A percentile compares a stretch with the other conserved stretches of the same genome.
phyloP scores from a whole-genome alignment of 306 rosid genomes.

The Cicer cuneatum region DNA sequence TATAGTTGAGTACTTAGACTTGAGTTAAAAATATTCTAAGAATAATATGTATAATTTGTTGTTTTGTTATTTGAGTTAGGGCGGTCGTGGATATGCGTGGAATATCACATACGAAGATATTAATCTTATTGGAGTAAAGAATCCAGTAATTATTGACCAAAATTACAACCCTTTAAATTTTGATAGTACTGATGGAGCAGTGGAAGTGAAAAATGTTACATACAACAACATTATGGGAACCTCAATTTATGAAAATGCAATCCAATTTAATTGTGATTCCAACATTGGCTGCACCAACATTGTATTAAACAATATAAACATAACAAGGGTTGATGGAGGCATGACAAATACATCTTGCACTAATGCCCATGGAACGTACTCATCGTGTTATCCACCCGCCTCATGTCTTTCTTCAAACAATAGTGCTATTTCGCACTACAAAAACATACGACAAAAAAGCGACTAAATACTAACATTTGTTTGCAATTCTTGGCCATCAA shows the following conservation, averaged over 20 bases:
- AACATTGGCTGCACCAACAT: slow-evolving; percentile 41
- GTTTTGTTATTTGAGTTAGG: too few relatives aligned
- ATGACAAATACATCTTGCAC: slow-evolving; percentile 33
- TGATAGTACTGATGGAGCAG: background rate
- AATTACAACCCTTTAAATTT: background rate
- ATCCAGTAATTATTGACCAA: background rate
- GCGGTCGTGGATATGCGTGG: background rate
- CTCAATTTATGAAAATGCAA: slow-evolving; percentile 12
- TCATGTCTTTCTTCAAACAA: slow-evolving; percentile 30
- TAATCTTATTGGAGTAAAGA: background rate
- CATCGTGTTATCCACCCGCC: slow-evolving; percentile 24
- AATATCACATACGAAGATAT: background rate
- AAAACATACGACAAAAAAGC: too few relatives aligned
- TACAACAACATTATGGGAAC: slow-evolving; percentile 50
- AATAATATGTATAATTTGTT: background rate
- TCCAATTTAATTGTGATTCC: slow-evolving; percentile 43
- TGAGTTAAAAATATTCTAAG: background rate
- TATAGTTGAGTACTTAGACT: background rate
- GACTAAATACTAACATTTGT: too few relatives aligned
- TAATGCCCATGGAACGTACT: slow-evolving; percentile 41
- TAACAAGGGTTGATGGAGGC: background rate
- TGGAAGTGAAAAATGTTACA: background rate
- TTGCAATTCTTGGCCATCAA: too few relatives aligned
- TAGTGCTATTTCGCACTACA: too few relatives aligned
- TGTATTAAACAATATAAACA: slow-evolving; percentile 35